A percentile compares a stretch with the other conserved stretches of the same genome.
Evolutionary conservation across 1,284 basidiomycete species (phyloP).

Genomic region (Hymenochaete sp.): DNA sequence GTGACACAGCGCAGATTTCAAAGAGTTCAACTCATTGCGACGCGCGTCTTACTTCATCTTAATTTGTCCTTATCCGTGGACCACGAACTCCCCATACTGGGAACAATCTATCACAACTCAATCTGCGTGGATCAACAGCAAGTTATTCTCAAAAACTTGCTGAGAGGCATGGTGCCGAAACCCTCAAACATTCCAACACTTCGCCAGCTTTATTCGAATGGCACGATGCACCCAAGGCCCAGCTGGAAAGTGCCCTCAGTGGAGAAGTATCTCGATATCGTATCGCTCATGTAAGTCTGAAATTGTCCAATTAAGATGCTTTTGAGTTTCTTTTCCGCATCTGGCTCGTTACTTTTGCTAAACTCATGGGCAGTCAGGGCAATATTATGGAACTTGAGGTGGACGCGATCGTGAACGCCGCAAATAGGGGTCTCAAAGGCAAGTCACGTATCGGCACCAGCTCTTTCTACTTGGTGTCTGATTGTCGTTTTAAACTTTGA

Average conservation of each 20-base stretch:
- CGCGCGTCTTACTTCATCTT: too few species aligned
- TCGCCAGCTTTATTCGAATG: conserved; percentile 38
- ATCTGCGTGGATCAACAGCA: too few species aligned
- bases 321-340: background rate
- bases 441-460: too few species aligned
- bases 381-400: conserved; percentile 68
- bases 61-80: background rate
- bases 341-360: too few species aligned
- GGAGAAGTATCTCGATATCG: conserved; percentile 36
- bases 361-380: conserved; percentile 68
- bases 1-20: too few species aligned
- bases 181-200: conserved; percentile 44
- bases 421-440: conserved; percentile 72
- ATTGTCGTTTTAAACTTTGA: too few species aligned
- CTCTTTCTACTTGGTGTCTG: too few species aligned
- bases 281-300: conserved; percentile 52
- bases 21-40: too few species aligned
- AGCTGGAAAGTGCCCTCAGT: conserved; percentile 26
- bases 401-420: conserved; percentile 85
- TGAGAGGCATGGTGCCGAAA: conserved; percentile 22
- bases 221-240: conserved; percentile 24
- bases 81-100: background rate
- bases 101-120: too few species aligned
- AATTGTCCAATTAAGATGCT: background rate
- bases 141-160: background rate